Base-by-base conservation (phyloP, 2,329 filamentous ascomycete species). In the Trichoderma sp. region DNA sequence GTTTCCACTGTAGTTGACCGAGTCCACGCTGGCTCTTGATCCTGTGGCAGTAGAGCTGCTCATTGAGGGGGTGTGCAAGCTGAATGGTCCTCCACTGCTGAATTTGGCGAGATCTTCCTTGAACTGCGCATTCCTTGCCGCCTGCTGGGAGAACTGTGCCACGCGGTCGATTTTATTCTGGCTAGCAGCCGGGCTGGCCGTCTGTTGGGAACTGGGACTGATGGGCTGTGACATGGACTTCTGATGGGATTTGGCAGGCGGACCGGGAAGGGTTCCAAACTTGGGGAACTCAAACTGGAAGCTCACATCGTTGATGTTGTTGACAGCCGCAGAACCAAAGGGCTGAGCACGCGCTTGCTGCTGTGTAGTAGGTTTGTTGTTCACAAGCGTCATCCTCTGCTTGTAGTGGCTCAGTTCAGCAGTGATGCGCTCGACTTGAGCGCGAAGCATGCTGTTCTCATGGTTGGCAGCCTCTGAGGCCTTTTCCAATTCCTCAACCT, bases 201-300 rank as follows among this genome's bases (percentile, higher is more conserved):
- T 67, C 14, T 74, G 65, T 18, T 60, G 68, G 52, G 73, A 73
- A 18, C 73, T 75, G 16, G 79, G 77, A 70, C 78, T 79, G 14
- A 76, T 74, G 8, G 78, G 75, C 34, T 76, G 77, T n/a, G 79
- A 77, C 16, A 72, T 64, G 5, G 74, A 73, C 56, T 73, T 72
- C 56, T 76, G 71, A 18, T 66, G 70, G 68, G 76, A 77, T 69
- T 71, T 76, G 61, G 72, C 70, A 1, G 77, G 74, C 8, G 84
- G 81, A 5, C 86, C 84, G 0, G 87, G 86, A 30, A 96, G 85
- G 69, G 89, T 86, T 58, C 96, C 96, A 75, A 99, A 98, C 77
- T 92, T 94, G 72, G 96, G 95, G 72, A 98, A 98, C 73, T 98
- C 95, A 74, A 99, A 98, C 73, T 95, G 90, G 77, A 98, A 98